Evolutionary conservation across 2,329 filamentous ascomycete species (phyloP).

Genomic region (Herpomyces periplanetae): DNA sequence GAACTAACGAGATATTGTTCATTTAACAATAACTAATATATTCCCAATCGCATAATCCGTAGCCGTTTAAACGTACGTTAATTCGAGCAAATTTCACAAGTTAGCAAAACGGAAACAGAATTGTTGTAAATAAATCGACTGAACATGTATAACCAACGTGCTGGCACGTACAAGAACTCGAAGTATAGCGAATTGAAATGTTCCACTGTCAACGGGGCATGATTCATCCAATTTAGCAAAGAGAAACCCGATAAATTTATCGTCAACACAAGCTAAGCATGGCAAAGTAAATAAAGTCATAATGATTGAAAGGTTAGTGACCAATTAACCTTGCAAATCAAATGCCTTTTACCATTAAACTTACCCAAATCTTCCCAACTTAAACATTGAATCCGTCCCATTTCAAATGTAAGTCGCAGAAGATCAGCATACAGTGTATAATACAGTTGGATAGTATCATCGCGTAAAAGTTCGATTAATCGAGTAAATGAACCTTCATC

Average conservation of each 20-base stretch:
- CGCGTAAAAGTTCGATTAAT: conserved; percentile 39
- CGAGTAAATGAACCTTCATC: conserved; percentile 44
- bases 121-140: too few species aligned
- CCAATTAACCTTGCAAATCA: too few species aligned
- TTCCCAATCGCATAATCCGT: conserved; percentile 1
- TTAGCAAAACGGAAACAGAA: background rate
- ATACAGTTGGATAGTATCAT: too few species aligned
- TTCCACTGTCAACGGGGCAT: conserved; percentile 53
- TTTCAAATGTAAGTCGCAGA: conserved; percentile 71
- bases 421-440: conserved; percentile 39
- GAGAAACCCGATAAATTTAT: conserved; percentile 44
- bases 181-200: conserved; percentile 83
- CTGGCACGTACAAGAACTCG: conserved; percentile 54
- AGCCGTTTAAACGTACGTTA: conserved; percentile 1
- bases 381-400: conserved; percentile 61
- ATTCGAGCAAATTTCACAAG: conserved; percentile 1
- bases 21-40: conserved; percentile 42
- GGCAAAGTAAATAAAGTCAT: too few species aligned
- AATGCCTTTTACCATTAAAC: conserved; percentile 6
- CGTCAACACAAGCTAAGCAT: too few species aligned
- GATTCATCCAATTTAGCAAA: conserved; percentile 58
- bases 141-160: too few species aligned
- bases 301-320: too few species aligned
- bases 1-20: conserved; percentile 78
- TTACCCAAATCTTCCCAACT: conserved; percentile 32